Evolutionary conservation across 805 yeast species (phyloP), one percentile per base, ranked within the genome.

Genomic region (Kluyveromyces dobzhanskii): DNA sequence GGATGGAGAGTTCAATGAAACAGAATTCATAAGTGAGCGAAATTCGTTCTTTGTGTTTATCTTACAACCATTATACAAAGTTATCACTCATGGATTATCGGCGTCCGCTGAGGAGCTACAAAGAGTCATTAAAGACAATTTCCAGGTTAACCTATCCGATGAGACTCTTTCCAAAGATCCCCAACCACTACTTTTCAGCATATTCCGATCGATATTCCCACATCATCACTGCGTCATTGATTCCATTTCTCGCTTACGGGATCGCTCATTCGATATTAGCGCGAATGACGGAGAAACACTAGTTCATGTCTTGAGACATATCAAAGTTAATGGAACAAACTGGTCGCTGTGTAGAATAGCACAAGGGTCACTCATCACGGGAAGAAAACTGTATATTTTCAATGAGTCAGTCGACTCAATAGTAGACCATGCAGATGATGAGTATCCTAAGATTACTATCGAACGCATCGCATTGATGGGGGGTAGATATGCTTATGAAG

Each of bases 31-130:
- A 0, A 34, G 44, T 11, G 54, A 44, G 43, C 42, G 43, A 62
- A 26, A 50, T 29, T 56, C 85, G 1, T 83, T 90, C 56, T 70
- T 72, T 4, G 65, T 69, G 32, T 81, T 86, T 48, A 69, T 92
- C 6, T 61, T 87, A 7, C 76, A 75, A 18, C 98, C 97, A 2
- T 51, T 90, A 10, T 90, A 87, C 62, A 88, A 90, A 54, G 54
- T 88, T 7, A 61, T 79, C 27, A 68, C 85, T 0, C 69, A 74
- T 36, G 67, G 83, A 0, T 52, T 90, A 9, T 68, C 85, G 0
- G 66, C 71, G 26, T 71, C 72, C 13, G 60, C 73, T 2, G 56
- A 60, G 4, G 62, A 62, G 0, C 53, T 85, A 13, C 53, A 69
- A 8, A 40, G 42, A 3, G 55, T 73, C 17, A 56, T 85, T n/a